Percentiles rank a stretch among this genome's conserved stretches.
Evolutionary conservation across 2,329 filamentous ascomycete species (phyloP).

Genomic region (Neocatenulostroma microsporum): DNA sequence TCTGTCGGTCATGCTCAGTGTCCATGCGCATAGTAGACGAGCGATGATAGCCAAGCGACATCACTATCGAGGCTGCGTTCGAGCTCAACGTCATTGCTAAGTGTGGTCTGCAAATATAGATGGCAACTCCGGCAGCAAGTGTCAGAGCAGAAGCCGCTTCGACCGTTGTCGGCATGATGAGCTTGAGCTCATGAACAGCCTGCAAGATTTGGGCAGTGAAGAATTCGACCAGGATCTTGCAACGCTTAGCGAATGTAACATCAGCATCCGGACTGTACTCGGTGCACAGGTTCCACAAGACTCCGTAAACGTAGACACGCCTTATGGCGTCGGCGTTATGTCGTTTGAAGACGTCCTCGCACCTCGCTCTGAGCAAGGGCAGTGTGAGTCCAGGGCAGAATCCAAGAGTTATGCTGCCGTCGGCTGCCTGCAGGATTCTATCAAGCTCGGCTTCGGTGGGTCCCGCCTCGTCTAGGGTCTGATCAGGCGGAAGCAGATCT

Average conservation of each 20-base stretch:
- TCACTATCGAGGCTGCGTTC: conserved; percentile 53
- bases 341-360: conserved; percentile 1
- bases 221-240: conserved; percentile 5
- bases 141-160: conserved; percentile 11
- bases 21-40: conserved; percentile 10
- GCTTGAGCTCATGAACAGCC: conserved; percentile 8
- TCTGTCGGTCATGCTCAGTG: conserved; percentile 9
- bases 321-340: conserved; percentile 6
- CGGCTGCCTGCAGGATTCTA: neutral
- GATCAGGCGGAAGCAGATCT: conserved; percentile 6
- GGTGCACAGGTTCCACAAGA: conserved; percentile 10
- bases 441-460: conserved; percentile 1
- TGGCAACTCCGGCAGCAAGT: conserved; percentile 44
- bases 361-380: conserved; percentile 7
- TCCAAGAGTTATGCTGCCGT: conserved; percentile 7
- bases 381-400: conserved; percentile 10
- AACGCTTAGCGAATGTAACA: conserved; percentile 5
- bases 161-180: conserved; percentile 10
- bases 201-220: conserved; percentile 7
- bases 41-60: conserved; percentile 40
- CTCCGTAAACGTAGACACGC: conserved; percentile 8
- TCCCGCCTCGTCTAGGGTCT: neutral
- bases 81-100: conserved; percentile 58
- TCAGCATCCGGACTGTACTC: conserved; percentile 7
- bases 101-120: conserved; percentile 55